Conservation (phyloP, 148 eudicot species). For the Polygonum maritimum region DNA sequence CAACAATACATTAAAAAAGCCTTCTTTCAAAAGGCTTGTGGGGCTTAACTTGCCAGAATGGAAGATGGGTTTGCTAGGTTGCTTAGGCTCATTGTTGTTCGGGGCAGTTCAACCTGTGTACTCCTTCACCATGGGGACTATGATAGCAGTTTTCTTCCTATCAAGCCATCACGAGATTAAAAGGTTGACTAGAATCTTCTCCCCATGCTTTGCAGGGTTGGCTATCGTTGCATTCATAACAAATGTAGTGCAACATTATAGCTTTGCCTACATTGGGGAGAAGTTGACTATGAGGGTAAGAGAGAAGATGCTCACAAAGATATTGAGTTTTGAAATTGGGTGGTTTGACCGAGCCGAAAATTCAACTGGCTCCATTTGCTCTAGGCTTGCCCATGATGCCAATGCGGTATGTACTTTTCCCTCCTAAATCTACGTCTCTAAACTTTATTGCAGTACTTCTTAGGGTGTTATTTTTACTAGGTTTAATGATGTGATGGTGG, state of each 20-base stretch:
- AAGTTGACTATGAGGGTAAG: constrained; percentile 72
- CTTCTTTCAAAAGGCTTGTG: constrained; percentile 57
- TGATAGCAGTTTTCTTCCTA: constrained; percentile 63
- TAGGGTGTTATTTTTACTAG: neutral
- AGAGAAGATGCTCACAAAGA: constrained; percentile 50
- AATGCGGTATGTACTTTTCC: constrained; percentile 20
- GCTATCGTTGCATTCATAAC: constrained; percentile 51
- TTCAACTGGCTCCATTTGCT: constrained; percentile 49
- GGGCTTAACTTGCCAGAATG: constrained; percentile 72
- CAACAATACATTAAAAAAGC: constrained; percentile 15
- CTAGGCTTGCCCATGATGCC: constrained; percentile 53
- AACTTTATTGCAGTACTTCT: neutral
- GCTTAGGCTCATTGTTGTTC: constrained; percentile 41
- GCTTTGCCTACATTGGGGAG: constrained; percentile 85
- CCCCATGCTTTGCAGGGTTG: constrained; percentile 50
- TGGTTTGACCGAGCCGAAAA: constrained; percentile 56
- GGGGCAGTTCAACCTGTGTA: constrained; percentile 73
- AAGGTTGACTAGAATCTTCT: constrained; percentile 38
- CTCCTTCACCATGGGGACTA: constrained; percentile 65
- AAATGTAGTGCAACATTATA: constrained; percentile 55
- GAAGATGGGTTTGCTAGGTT: constrained; percentile 59
- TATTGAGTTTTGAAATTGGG: constrained; percentile 50
- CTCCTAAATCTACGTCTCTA: too few relatives aligned
- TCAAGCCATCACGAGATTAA: constrained; percentile 43
- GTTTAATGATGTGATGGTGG: neutral